phyloP scores from a whole-genome alignment of 805 yeast genomes.

The Torulaspora gathmanii region DNA sequence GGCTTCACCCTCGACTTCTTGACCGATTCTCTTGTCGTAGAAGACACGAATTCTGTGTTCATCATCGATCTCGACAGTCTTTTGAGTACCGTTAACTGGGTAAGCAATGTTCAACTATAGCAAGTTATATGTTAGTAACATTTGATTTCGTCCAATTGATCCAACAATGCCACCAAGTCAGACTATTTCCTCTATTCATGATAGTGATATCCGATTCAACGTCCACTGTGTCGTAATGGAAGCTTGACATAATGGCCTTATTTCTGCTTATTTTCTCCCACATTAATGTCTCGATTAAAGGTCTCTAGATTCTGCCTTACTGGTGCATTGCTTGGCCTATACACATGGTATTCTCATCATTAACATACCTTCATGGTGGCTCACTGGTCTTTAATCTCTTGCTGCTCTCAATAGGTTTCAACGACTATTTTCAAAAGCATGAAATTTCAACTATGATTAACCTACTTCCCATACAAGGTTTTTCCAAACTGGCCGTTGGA shows the following conservation, averaged over 20 bases:
- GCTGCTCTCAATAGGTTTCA: slow-evolving; percentile 4
- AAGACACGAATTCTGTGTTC: slow-evolving; percentile 98
- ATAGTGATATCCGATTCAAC: too few species aligned
- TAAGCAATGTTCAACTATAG: slow-evolving; percentile 93
- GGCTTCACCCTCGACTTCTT: slow-evolving; percentile 98
- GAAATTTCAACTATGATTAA: slow-evolving; percentile 11
- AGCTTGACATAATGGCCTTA: not conserved
- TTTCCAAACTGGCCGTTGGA: not conserved
- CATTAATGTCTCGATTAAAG: not conserved
- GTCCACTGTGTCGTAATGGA: too few species aligned
- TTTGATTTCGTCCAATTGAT: not conserved
- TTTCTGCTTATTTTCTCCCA: not conserved
- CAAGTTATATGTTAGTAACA: slow-evolving; percentile 22
- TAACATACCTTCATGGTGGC: slow-evolving; percentile 41
- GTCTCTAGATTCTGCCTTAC: not conserved
- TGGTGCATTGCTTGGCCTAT: not conserved
- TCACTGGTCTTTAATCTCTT: slow-evolving; percentile 29
- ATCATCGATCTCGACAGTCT: slow-evolving; percentile 95
- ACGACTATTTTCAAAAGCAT: slow-evolving; percentile 4
- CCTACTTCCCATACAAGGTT: slow-evolving; percentile 28
- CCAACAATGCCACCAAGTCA: not conserved
- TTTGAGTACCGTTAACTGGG: slow-evolving; percentile 99
- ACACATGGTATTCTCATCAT: not conserved
- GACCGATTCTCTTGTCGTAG: slow-evolving; percentile 99
- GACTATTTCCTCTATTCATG: too few species aligned